phyloP scores from a whole-genome alignment of 176 grass and related monocot genomes.

The Zea luxurians region DNA sequence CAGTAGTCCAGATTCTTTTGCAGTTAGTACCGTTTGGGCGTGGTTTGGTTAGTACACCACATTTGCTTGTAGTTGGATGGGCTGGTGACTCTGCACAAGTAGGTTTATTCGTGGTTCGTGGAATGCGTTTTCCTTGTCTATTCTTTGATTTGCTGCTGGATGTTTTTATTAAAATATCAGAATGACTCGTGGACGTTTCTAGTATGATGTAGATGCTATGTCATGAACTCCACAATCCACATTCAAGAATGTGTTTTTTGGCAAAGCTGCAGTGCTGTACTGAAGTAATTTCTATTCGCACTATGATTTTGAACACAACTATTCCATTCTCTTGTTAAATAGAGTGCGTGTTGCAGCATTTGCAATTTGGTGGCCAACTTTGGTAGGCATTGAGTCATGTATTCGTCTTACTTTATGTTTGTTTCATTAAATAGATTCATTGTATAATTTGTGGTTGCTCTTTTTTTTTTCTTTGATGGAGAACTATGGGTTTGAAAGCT shows the following conservation, averaged over 20 bases:
- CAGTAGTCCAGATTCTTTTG: not conserved
- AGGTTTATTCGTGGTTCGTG: not conserved
- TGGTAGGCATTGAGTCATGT: slow-evolving; percentile 14
- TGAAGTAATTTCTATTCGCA: not conserved
- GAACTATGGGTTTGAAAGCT: not conserved
- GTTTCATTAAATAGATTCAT: slow-evolving; percentile 33
- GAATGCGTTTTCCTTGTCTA: not conserved
- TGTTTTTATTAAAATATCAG: not conserved
- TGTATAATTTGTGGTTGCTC: slow-evolving; percentile 2
- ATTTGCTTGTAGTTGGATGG: slow-evolving; percentile 1
- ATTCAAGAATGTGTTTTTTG: not conserved
- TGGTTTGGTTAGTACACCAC: not conserved
- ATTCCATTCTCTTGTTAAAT: not conserved
- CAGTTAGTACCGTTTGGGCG: not conserved
- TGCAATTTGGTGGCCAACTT: slow-evolving; percentile 12
- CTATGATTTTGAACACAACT: not conserved
- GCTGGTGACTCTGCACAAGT: not conserved
- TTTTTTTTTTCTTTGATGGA: slow-evolving; percentile 33
- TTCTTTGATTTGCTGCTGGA: not conserved
- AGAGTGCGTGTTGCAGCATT: not conserved
- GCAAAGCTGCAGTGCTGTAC: not conserved
- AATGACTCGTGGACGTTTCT: not conserved
- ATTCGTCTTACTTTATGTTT: slow-evolving; percentile 14
- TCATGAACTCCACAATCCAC: not conserved
- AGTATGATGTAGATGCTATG: not conserved